phyloP scores from a whole-genome alignment of 495 filamentous ascomycete genomes.

The Aspergillus panamensis region DNA sequence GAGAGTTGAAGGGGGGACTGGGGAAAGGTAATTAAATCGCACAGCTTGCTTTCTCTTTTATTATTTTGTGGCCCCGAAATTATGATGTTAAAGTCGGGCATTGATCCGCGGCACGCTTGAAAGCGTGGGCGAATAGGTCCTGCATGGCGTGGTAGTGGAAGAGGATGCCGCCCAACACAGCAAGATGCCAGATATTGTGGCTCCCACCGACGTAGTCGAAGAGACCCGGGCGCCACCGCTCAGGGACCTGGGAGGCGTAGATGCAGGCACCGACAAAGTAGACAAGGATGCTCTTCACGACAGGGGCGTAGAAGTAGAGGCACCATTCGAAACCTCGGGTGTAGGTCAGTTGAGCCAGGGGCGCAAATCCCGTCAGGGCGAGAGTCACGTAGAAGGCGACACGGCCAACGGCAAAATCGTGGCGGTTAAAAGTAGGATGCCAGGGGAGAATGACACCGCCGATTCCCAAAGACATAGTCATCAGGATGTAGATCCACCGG shows the following conservation, averaged over 20 bases:
- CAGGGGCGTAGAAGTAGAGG: conserved; percentile 83
- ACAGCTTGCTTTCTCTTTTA: neutral
- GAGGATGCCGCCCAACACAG: conserved; percentile 91
- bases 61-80: neutral
- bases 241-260: conserved; percentile 92
- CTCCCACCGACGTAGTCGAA: conserved; percentile 94
- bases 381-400: conserved; percentile 91
- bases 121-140: conserved; percentile 85
- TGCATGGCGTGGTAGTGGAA: conserved; percentile 98
- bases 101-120: conserved; percentile 59
- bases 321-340: conserved; percentile 73
- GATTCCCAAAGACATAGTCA: conserved; percentile 77
- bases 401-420: conserved; percentile 86
- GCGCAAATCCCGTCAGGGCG: conserved; percentile 85
- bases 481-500: conserved; percentile 80
- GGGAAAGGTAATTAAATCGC: neutral
- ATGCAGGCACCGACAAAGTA: conserved; percentile 81
- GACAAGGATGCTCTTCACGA: conserved; percentile 77
- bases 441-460: conserved; percentile 91
- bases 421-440: conserved; percentile 92
- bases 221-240: conserved; percentile 84
- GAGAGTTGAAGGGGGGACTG: neutral
- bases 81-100: conserved; percentile 41
- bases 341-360: conserved; percentile 74
- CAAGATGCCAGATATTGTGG: conserved; percentile 97